Base-by-base conservation (phyloP, 129 eudicot genomes). In the Pulicaria dysenterica region DNA sequence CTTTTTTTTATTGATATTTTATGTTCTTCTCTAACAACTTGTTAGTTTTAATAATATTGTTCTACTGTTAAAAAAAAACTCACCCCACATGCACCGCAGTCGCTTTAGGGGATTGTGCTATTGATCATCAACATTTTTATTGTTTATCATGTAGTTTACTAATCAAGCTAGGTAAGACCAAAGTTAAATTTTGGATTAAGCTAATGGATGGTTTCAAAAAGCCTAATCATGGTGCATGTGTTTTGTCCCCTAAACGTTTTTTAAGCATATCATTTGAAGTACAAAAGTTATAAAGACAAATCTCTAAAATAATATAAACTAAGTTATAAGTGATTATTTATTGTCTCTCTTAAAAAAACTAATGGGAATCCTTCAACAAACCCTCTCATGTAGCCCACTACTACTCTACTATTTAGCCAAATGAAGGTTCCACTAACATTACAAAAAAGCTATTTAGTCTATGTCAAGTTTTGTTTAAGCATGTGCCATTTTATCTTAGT, bases 131-230 rank as follows among this genome's bases (percentile, higher is more conserved):
- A 40, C n/a, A 11, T 46, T 34, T 37, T 58, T 19, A 9, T 13
- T 51, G 15, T 56, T 7, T 53, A 41, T 40, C 47, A 11, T 47
- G 50, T 42, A 73, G 48, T 67, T 72, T 39, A 40, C 54, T 51
- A 67, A 37, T 19, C 66, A 31, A 65, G 31, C 58, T 40, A 8
- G 75, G 75, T 58, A 71, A 61, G 76, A 84, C 68, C 83, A 86
- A 84, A 84, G 89, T 80, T 43, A 60, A 58, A 70, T 79, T 77
- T 88, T 86, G 91, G 96, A 82, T 81, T 85, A 88, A 79, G 88
- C 86, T 72, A 67, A 62, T 81, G 67, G 68, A 76, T 41, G 47
- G 78, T 71, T 72, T 72, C 41, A 1, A 60, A 70, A 83, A 73
- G 74, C 78, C 77, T 73, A 83, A 80, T 82, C 74, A 88, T 91